Base-by-base conservation (phyloP, 116 monocot species). In the Papilionanthe hybrid region DNA sequence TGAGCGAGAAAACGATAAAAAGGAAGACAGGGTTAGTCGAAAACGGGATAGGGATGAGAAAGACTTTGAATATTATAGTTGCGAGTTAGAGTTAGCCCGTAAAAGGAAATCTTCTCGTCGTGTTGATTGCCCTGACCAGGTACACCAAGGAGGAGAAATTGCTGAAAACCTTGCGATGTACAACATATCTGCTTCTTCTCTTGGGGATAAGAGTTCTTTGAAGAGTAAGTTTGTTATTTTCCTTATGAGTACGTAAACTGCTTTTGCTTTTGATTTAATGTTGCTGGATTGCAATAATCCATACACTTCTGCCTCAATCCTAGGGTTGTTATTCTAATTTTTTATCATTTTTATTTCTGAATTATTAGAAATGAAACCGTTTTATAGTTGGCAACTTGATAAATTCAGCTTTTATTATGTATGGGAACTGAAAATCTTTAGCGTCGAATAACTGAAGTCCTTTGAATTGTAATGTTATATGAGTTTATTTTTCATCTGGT, bases 161-260 rank as follows among this genome's bases (percentile, higher is more conserved):
- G 78, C 77, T 79, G 93, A 91, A 48, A 93, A 85, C 72, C 82
- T 78, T 80, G 91, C 86, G 30, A 79, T 84, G 55, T 86, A 83
- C 78, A 84, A 78, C 65, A 81, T 87, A 13, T 83, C 92, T 81
- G 78, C 89, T 82, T 92, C 89, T 9, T 91, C n/a, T n/a, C n/a
- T 82, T 81, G 92, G 90, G 83, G 92, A 94, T 79, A 97, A 94
- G 67, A 92, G 92, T 85, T 79, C 82, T 23, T 72, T 93, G 71
- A 99, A 89, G 83, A 91, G 98, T 95, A 82, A 90, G 95, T 90
- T 25, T 9, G 15, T 15, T 71, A 53, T 41, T 71, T 71, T 41
- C 18, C 7, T 71, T 17, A 5, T 17, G 37, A 71, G 32, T 37
- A 37, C 5, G 71, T 71, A 25, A 71, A 71, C 2, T n/a, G 0